Evolutionary conservation across 2,329 filamentous ascomycete species (phyloP), one percentile per base, ranked within the genome.

Genomic region (Colletotrichum ledebouriae): DNA sequence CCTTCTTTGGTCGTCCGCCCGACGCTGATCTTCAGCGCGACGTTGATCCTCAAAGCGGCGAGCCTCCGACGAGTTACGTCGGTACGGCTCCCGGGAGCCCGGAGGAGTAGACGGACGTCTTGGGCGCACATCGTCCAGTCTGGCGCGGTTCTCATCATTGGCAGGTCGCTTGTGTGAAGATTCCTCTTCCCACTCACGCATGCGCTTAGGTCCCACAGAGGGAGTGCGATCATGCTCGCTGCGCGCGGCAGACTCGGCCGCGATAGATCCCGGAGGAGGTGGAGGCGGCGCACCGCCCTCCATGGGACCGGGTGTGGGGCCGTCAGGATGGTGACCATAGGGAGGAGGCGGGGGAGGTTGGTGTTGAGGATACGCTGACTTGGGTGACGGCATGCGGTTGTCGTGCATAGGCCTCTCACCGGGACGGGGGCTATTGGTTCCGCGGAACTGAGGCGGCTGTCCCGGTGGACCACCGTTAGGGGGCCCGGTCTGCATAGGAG

Each of bases 161-260:
- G 93, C 91, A 70, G 92, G 89, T 82, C 98, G 98, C 83, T 98
- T 97, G 50, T 86, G 85, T 4, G 89, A 82, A 22, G 88, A 83
- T 41, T 97, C 94, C 41, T 95, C 92, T 73, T 98, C 96, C 94
- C 96, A 98, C 75, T 98, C 96, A 56, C 94, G 90, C 78, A 90
- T 87, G 66, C 96, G 89, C 85, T 99, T 99, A 65, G 91, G 89
- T 3, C 87, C 88, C 11, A 93, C 92, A 42, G 94, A 97, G 1
- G 91, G 81, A 17, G 94, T 93, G n/a, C 94, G 88, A 63, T 97
- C 92, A 70, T 84, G 86, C 61, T 88, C 86, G 68, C 87, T 82
- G 61, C 81, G 79, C 68, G 87, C 85, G 25, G 88, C 87, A 67
- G 88, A 86, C 75, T 95, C 91, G 53, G 91, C 90, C 52, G 91